A percentile compares a stretch with the other conserved stretches of the same genome.
Conservation (phyloP, 2,329 filamentous ascomycete species). For the Penicillium sp. region DNA sequence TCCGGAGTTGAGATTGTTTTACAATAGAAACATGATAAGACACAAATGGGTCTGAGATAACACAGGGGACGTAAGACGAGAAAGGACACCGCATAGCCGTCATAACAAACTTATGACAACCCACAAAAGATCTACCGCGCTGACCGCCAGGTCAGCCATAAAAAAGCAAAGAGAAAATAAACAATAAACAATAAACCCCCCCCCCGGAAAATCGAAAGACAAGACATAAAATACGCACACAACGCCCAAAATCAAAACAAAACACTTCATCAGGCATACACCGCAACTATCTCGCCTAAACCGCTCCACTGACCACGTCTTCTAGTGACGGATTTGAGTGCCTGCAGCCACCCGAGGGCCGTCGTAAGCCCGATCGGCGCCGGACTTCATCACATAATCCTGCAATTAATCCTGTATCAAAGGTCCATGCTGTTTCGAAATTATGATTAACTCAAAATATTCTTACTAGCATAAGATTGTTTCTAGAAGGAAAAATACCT, state of each 20-base stretch:
- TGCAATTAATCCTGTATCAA: neutral
- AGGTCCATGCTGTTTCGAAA: neutral
- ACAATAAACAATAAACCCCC: slow-evolving; percentile 1
- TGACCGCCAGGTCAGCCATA: neutral
- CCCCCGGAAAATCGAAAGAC: neutral
- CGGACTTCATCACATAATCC: neutral
- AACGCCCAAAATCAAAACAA: neutral
- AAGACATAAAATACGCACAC: neutral
- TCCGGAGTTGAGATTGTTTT: neutral
- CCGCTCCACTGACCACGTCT: slow-evolving; percentile 20
- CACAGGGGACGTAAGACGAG: too few relatives aligned
- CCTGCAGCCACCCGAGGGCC: slow-evolving; percentile 50
- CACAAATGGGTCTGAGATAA: neutral
- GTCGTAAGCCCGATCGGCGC: slow-evolving; percentile 9
- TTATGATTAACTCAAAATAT: neutral
- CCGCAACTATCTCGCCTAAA: slow-evolving; percentile 22
- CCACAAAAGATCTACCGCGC: neutral
- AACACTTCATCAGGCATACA: slow-evolving; percentile 12
- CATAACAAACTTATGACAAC: too few relatives aligned
- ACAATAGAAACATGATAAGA: neutral
- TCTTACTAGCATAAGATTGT: neutral
- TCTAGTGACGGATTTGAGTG: slow-evolving; percentile 2
- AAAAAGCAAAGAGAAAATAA: slow-evolving; percentile 1
- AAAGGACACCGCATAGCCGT: too few relatives aligned
- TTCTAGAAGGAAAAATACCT: neutral